Percentiles rank a stretch among this genome's conserved stretches.
These are phyloP conservation scores for Lactifluus piperatus DNA, from an alignment of 768 basidiomycete species.

Conservation along the genomic window DNA sequence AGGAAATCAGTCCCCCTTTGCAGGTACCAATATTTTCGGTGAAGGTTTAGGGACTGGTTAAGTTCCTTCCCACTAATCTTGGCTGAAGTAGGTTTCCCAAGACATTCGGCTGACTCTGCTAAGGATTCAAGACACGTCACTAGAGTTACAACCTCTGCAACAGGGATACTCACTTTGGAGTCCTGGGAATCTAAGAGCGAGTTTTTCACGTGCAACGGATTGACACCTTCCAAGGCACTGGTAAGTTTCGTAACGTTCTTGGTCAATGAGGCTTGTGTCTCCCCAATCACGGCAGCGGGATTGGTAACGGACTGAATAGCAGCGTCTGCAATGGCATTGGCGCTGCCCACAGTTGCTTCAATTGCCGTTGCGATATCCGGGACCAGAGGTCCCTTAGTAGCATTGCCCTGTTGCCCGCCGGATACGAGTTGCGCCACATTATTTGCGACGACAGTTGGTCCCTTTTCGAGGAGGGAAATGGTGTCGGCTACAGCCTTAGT, in stretches of 20 bases:
- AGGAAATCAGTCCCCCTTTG: neutral
- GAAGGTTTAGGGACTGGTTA: neutral
- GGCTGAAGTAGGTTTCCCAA: constrained; percentile 1
- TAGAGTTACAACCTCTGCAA: neutral
- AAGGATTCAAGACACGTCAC: neutral
- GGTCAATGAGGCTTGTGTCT: neutral
- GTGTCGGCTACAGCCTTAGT: neutral
- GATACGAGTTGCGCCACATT: neutral
- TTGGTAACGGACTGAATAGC: neutral
- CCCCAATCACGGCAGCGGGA: neutral
- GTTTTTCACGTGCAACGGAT: neutral
- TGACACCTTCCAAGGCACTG: neutral
- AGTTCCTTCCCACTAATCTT: neutral
- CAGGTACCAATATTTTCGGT: too few relatives aligned
- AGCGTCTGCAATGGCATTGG: neutral
- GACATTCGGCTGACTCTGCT: neutral
- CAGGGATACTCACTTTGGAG: neutral
- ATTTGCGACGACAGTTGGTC: neutral
- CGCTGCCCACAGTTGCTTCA: neutral
- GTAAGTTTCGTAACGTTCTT: neutral
- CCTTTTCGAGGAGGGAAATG: neutral
- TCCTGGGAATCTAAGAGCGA: neutral
- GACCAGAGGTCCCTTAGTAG: neutral
- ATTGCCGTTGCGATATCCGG: neutral
- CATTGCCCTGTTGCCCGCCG: neutral